Evolutionary conservation across 192 early-diverging fungal species (phyloP).

Genomic region (Pilobolus umbonatus): DNA sequence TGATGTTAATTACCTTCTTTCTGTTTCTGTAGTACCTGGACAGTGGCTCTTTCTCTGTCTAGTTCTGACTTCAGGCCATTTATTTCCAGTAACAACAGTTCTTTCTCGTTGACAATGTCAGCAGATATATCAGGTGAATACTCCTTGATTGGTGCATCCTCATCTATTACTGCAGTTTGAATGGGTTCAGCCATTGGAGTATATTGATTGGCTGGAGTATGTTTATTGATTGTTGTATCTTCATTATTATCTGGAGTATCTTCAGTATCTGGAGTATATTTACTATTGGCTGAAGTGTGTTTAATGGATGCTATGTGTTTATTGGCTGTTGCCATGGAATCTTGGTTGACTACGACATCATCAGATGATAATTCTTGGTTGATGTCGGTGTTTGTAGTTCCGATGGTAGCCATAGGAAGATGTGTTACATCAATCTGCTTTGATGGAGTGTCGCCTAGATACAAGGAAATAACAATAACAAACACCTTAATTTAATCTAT

Average conservation of each 20-base stretch:
- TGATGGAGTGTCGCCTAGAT: background rate
- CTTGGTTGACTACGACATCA: background rate
- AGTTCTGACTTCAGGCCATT: background rate
- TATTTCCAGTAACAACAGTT: background rate
- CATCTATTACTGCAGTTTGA: too few relatives aligned
- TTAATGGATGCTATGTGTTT: background rate
- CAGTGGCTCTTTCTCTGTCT: slow-evolving; percentile 11
- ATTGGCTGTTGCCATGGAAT: background rate
- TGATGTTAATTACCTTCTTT: slow-evolving; percentile 20
- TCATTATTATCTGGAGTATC: slow-evolving; percentile 9
- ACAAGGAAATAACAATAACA: background rate
- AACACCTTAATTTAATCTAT: background rate
- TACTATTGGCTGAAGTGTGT: too few relatives aligned
- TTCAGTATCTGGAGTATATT: too few relatives aligned
- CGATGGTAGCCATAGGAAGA: too few relatives aligned
- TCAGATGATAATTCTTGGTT: background rate
- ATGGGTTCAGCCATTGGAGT: too few relatives aligned
- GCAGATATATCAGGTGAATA: too few relatives aligned
- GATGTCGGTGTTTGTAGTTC: background rate
- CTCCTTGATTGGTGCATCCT: too few relatives aligned
- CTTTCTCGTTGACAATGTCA: background rate
- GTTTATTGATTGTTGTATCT: too few relatives aligned
- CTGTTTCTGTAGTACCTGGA: slow-evolving; percentile 25
- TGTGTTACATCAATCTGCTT: background rate
- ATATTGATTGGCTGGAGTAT: too few relatives aligned